A percentile compares a stretch with the other conserved stretches of the same genome.
Conservation (phyloP, 1,139 yeast genomes). For the Torulaspora globosa region DNA sequence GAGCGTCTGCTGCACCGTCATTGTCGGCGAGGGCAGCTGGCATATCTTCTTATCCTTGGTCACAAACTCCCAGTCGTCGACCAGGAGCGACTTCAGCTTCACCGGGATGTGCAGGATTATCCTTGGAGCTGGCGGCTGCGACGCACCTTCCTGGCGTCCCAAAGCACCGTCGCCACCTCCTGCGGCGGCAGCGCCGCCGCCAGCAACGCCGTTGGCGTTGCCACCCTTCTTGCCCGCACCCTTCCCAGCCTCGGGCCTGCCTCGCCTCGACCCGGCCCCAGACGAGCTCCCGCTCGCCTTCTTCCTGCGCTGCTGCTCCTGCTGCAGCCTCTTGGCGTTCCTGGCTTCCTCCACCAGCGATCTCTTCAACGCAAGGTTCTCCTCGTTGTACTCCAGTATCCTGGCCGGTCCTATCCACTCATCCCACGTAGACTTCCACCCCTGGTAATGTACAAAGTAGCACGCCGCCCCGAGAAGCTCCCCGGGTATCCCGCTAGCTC, state of each 20-base stretch:
- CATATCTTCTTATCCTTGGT: slow-evolving; percentile 75
- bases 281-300: slow-evolving; percentile 8
- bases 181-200: slow-evolving; percentile 3
- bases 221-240: slow-evolving; percentile 8
- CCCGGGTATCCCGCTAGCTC: slow-evolving; percentile 42
- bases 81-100: slow-evolving; percentile 62
- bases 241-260: slow-evolving; percentile 3
- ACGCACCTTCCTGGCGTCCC: slow-evolving; percentile 2
- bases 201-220: background rate
- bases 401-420: slow-evolving; percentile 85
- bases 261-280: slow-evolving; percentile 1
- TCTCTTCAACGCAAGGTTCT: slow-evolving; percentile 60
- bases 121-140: slow-evolving; percentile 40
- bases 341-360: slow-evolving; percentile 53
- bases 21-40: slow-evolving; percentile 50
- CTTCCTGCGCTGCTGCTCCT: slow-evolving; percentile 20
- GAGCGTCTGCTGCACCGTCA: slow-evolving; percentile 52
- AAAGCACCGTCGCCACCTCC: background rate
- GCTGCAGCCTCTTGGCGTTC: slow-evolving; percentile 22
- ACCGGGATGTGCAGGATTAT: slow-evolving; percentile 57
- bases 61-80: slow-evolving; percentile 89
- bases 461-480: slow-evolving; percentile 42
- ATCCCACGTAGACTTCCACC: slow-evolving; percentile 96
- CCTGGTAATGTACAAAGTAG: slow-evolving; percentile 82
- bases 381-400: slow-evolving; percentile 64